phyloP scores from a whole-genome alignment of 1,284 basidiomycete genomes.

The Spongispora temasekensis region DNA sequence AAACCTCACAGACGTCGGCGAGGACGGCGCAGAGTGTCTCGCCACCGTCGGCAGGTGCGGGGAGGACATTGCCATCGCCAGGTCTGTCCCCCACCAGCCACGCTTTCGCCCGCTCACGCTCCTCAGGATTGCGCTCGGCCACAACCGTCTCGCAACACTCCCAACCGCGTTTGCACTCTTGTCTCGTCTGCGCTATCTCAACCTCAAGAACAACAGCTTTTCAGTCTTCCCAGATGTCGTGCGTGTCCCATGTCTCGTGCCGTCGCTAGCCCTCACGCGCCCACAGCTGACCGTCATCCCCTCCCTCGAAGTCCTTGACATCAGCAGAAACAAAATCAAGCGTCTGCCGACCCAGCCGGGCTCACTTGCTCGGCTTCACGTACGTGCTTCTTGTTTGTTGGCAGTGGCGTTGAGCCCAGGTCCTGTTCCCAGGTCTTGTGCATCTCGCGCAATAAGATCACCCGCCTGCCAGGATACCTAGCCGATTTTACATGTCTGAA shows the following conservation, averaged over 20 bases:
- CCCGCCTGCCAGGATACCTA: constrained; percentile 79
- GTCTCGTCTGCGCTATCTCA: constrained; percentile 85
- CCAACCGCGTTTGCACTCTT: constrained; percentile 81
- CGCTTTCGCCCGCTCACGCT: constrained; percentile 10
- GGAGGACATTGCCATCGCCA: constrained; percentile 64
- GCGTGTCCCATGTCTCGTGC: constrained; percentile 36
- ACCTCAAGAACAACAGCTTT: constrained; percentile 89
- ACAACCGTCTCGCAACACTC: constrained; percentile 82
- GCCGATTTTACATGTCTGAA: constrained; percentile 72
- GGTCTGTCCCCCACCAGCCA: constrained; percentile 48
- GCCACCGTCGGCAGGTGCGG: constrained; percentile 56
- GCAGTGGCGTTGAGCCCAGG: constrained; percentile 11
- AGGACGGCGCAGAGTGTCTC: constrained; percentile 73
- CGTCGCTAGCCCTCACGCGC: constrained; percentile 12
- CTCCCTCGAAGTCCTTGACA: constrained; percentile 91
- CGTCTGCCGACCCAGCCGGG: constrained; percentile 81
- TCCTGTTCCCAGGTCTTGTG: constrained; percentile 69
- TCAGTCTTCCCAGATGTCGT: constrained; percentile 86
- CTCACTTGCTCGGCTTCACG: constrained; percentile 76
- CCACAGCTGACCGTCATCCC: constrained; percentile 83
- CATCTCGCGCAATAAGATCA: constrained; percentile 84
- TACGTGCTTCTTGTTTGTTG: constrained; percentile 38
- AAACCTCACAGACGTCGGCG: constrained; percentile 72
- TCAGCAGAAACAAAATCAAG: constrained; percentile 91
- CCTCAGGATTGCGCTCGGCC: constrained; percentile 79